A percentile compares a stretch with the other conserved stretches of the same genome.
These are phyloP conservation scores for Aspergillus oerlinghausenensis DNA, from an alignment of 2,329 filamentous ascomycete species.

Conservation along the genomic window DNA sequence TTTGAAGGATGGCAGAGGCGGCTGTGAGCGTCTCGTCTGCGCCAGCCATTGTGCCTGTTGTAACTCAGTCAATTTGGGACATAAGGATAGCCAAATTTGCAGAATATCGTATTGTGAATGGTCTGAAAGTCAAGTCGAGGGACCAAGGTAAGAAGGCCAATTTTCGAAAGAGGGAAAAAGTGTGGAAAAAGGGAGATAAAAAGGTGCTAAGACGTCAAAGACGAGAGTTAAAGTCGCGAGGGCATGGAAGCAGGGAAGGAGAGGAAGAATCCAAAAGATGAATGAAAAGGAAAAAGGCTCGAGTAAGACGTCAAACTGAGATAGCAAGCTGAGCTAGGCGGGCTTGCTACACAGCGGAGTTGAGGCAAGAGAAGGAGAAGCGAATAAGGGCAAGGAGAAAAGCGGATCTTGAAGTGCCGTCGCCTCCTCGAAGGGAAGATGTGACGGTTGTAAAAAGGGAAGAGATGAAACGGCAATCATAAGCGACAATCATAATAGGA, in stretches of 20 bases:
- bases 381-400: background rate
- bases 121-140: constrained; percentile 2
- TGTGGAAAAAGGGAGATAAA: constrained; percentile 2
- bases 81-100: constrained; percentile 7
- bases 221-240: constrained; percentile 1
- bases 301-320: background rate
- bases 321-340: background rate
- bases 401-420: background rate
- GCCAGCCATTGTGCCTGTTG: constrained; percentile 41
- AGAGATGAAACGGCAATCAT: background rate
- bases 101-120: constrained; percentile 1
- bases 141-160: background rate
- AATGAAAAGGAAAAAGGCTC: background rate
- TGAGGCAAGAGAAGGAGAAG: constrained; percentile 1
- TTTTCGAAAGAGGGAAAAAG: background rate
- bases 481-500: background rate
- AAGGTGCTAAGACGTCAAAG: constrained; percentile 5
- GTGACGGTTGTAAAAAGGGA: background rate
- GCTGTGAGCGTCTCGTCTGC: constrained; percentile 46
- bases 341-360: background rate
- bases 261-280: constrained; percentile 2
- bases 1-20: constrained; percentile 43
- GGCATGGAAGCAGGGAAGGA: constrained; percentile 6
- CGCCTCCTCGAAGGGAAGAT: background rate
- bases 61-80: constrained; percentile 19